Base-by-base conservation (phyloP, 139 green algal genomes). In the Coelastrella sp. region DNA sequence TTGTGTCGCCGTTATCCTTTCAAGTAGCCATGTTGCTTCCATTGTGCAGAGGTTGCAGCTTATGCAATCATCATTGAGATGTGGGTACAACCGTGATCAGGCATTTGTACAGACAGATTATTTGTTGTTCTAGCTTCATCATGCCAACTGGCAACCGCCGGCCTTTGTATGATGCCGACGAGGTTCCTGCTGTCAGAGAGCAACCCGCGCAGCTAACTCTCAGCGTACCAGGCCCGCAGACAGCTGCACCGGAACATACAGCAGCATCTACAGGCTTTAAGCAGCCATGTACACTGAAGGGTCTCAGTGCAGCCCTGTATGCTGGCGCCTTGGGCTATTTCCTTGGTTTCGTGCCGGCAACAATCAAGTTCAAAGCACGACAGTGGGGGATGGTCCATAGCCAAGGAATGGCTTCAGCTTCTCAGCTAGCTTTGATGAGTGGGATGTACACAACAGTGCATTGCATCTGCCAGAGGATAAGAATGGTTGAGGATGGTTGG, bases 401-500 rank as follows among this genome's bases (percentile, higher is more conserved):
- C 1, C 86, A 92, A 30, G 91, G 93, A 30, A 78, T 85, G 76
- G 35, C 30, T 2, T 94, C 90, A 13, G 87, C 92, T 48, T 87
- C 87, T 69, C 86, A 88, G 25, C 91, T 95, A 87, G 92, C 84
- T 2, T 45, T 94, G 38, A 87, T 94, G 86, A 89, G 89, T 41
- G 93, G 92, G 17, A 66, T 95, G 30, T 96, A 96, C 85, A 91
- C 92, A 17, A 85, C 89, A 4, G 90, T 92, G 2, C 86, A 88
- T 69, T 95, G 92, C 90, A 86, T 95, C 40, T 89, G 87, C 64
- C 67, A 89, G 41, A 89, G 93, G 67, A 84, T 96, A 4, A 84
- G 92, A 5, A 85, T 90, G 25, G 90, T 91, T 62, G 89, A 94
- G 41, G 93, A 96, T 63, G 89, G 92, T 19, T 89, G 90, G 68